Evolutionary conservation across 1,284 basidiomycete genomes (phyloP), one percentile per base, ranked within the genome.

Genomic region (Naganishia cerealis): DNA sequence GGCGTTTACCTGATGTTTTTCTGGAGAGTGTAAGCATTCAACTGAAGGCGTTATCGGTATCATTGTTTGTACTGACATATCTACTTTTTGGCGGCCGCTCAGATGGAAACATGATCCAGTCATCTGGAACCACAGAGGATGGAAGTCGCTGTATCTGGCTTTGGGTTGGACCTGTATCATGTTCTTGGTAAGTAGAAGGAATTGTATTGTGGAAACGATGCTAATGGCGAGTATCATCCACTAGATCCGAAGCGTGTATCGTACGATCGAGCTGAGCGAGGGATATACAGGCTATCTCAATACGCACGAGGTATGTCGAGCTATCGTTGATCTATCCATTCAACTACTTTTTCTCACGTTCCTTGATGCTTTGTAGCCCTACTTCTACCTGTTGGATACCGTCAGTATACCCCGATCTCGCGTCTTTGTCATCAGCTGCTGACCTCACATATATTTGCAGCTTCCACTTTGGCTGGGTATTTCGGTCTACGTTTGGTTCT

Each of bases 381-480:
- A 84, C 75, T 90, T 90, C 80, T 88, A 89, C 72, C 84, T 79
- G 1, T 81, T 90, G 40, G 88, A 90, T 75, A 87, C 87, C 1
- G 72, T 79, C 3, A 67, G 71, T 68, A 29, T 40, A 3, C 46
- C 50, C 21, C 10, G 3, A 24, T 26, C 18, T n/a, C 29, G 6
- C 24, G 15, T 21, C 24, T 12, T 18, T 42, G 29, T 24, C 9
- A 39, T 26, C 54, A 26, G 36, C 24, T 33, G 38, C 42, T 57
- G 40, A 55, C 21, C 53, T 40, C 21, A 24, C 15, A 15, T 57
- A 9, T 1, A 12, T 40, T 24, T 13, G 38, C 63, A 71, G 67
- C 80, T 87, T 12, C 87, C 87, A 16, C 81, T 89, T 7, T 83
- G 87, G 68, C 75, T 89, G 57, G 87, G 88, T 50, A 84, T 87